Base-by-base conservation (phyloP, 768 basidiomycete genomes). In the Filobasidium floriforme region DNA sequence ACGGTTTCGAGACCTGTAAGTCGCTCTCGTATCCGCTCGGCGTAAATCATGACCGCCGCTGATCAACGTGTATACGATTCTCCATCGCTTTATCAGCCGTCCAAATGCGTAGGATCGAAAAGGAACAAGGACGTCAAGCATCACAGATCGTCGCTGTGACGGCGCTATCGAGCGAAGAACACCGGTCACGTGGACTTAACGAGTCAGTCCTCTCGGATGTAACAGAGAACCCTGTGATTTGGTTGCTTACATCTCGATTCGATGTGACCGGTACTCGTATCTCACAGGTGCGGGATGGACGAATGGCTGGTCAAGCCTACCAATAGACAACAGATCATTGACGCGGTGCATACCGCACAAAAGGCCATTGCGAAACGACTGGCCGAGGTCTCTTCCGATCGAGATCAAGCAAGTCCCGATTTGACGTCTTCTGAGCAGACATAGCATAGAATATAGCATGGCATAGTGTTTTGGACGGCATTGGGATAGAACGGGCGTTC, bases 91-190 rank as follows among this genome's bases (percentile, higher is more conserved):
- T 57, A 4, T 28, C n/a, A 57, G 61, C 41, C 18, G 32, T 28
- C 6, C 72, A 74, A 41, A 73, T 77, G 72, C 41, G 76, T 2
- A 62, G 57, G 18, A 71, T 77, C 18, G 76, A 77, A 49, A 52
- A 46, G 1, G 11, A 52, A 1, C 14, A 61, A 32, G 12, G n/a
- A 5, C 61, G 69, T n/a, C 26, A 29, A 9, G 52, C 41, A 24
- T 62, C 73, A 7, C 64, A 73, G 60, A 73, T 77, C 59, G 73
- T 77, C 44, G 76, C 74, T 9, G 73, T 75, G 5, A 77, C 76
- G 15, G 76, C 76, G 14, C 43, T 77, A 61, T 69, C 63, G 7
- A 68, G 71, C n/a, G 73, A 74, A 10, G 73, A 69, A 12, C 73
- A 75, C 66, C 71, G 70, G 18, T 61, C 60, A 18, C 63, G 64